These are phyloP conservation scores for Fagus sylvatica DNA, from an alignment of 306 rosid genomes.

Conservation along the genomic window DNA sequence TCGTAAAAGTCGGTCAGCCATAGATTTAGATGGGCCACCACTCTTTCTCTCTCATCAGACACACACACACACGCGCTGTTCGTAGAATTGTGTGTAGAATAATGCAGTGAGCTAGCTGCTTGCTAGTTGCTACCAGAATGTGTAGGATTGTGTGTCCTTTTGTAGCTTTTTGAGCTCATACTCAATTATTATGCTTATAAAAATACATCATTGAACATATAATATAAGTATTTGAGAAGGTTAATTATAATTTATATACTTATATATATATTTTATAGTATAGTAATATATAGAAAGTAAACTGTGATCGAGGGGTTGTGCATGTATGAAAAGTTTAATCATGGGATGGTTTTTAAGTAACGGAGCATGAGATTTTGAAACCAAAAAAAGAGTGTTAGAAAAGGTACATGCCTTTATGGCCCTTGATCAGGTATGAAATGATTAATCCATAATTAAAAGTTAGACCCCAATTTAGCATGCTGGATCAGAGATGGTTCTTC, in stretches of 20 bases:
- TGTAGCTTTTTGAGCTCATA: constrained; percentile 47
- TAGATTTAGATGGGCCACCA: constrained; percentile 70
- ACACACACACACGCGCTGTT: constrained; percentile 41
- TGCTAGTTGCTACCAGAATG: constrained; percentile 33
- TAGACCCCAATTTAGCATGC: constrained; percentile 37
- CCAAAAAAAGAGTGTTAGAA: constrained; percentile 16
- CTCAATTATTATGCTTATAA: constrained; percentile 38
- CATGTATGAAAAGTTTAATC: constrained; percentile 21
- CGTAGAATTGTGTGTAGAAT: constrained; percentile 43
- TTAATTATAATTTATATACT: neutral
- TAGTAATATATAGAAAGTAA: neutral
- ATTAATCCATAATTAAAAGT: constrained; percentile 65
- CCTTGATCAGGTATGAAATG: constrained; percentile 49
- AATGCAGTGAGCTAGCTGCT: constrained; percentile 22
- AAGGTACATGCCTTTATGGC: constrained; percentile 62
- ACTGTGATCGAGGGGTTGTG: neutral
- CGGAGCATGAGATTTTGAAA: constrained; percentile 6
- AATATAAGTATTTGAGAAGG: neutral
- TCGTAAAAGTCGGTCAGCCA: constrained; percentile 69
- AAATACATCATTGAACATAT: neutral
- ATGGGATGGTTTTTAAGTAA: constrained; percentile 11
- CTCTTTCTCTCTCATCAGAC: constrained; percentile 27
- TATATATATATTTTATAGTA: too few species aligned
- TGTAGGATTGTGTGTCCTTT: constrained; percentile 32
- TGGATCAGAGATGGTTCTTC: constrained; percentile 16